Percentiles rank a stretch among this genome's conserved stretches.
Conservation (phyloP, 2,329 filamentous ascomycete genomes). For the Colletotrichum zoysiae region DNA sequence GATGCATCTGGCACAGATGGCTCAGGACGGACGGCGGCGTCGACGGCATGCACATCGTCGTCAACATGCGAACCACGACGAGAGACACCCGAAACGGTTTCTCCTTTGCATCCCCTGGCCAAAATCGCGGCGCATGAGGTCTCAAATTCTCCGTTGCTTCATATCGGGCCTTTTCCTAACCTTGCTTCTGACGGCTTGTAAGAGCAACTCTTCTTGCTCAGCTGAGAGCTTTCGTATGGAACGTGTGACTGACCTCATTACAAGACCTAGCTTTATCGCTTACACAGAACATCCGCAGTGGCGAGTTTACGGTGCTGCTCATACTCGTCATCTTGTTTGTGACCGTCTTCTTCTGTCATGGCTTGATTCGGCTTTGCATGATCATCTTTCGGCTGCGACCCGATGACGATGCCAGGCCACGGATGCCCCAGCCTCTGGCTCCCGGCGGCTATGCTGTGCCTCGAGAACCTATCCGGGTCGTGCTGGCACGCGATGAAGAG, state of each 20-base stretch:
- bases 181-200: conserved; percentile 74
- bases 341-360: conserved; percentile 85
- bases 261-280: conserved; percentile 80
- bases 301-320: conserved; percentile 83
- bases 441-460: conserved; percentile 78
- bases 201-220: conserved; percentile 51
- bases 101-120: conserved; percentile 69
- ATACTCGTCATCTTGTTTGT: conserved; percentile 81
- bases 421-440: conserved; percentile 60
- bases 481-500: conserved; percentile 81
- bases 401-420: conserved; percentile 42
- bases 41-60: conserved; percentile 45
- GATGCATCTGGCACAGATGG: conserved; percentile 59
- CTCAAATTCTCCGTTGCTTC: conserved; percentile 70
- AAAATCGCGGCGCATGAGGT: conserved; percentile 64
- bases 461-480: conserved; percentile 79
- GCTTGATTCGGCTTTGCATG: conserved; percentile 79
- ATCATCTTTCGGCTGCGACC: conserved; percentile 64
- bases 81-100: conserved; percentile 56
- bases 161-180: conserved; percentile 74
- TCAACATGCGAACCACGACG: conserved; percentile 40
- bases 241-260: conserved; percentile 5
- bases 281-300: conserved; percentile 71
- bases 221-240: neutral
- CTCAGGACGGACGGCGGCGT: conserved; percentile 55